Percentiles rank a stretch among this genome's conserved stretches.
Conservation (phyloP, 2,329 filamentous ascomycete genomes). For the Leptographium wingfieldii region DNA sequence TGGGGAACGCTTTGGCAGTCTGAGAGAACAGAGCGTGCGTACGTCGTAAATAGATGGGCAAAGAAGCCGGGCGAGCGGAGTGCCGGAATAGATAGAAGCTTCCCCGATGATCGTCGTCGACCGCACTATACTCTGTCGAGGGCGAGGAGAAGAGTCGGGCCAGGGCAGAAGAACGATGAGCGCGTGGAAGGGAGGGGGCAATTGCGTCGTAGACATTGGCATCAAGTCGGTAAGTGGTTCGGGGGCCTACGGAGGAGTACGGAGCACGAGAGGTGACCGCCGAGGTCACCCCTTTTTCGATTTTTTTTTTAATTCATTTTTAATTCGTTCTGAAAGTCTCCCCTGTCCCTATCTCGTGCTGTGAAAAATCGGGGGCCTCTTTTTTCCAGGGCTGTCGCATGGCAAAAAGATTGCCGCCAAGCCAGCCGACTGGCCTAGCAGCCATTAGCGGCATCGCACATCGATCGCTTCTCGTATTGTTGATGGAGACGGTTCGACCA, state of each 20-base stretch:
- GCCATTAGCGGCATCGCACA: neutral
- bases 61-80: neutral
- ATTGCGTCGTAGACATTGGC: no score
- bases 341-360: neutral
- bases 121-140: neutral
- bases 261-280: neutral
- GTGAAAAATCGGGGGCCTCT: no score
- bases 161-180: neutral
- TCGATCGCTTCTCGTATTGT: neutral
- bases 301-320: neutral
- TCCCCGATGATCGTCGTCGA: neutral
- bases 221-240: no score
- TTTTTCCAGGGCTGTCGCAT: neutral
- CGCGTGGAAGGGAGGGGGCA: no score
- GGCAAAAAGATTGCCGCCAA: neutral
- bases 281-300: no score
- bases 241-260: no score
- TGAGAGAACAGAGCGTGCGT: neutral
- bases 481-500: no score
- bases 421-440: neutral
- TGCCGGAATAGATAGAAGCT: neutral
- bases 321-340: neutral
- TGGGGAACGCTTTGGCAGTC: neutral
- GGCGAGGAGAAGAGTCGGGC: neutral
- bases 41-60: neutral